phyloP scores from a whole-genome alignment of 2,329 filamentous ascomycete species.

The Fusarium sp. region DNA sequence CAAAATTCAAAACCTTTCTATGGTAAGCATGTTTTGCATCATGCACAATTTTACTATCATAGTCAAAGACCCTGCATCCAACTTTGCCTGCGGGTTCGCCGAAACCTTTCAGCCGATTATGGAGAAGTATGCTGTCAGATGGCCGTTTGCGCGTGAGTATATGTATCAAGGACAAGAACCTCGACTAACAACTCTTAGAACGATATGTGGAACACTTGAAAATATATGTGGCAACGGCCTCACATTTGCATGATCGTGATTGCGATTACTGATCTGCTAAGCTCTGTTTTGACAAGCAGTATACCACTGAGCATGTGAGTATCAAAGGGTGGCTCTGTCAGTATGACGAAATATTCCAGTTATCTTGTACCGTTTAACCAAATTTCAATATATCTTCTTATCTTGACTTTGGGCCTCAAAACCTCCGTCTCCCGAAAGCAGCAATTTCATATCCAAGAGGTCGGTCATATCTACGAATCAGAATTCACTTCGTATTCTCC shows the following conservation, averaged over 20 bases:
- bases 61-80: accelerated
- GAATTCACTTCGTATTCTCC: background rate
- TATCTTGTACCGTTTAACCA: background rate
- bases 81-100: background rate
- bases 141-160: background rate
- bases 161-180: accelerated
- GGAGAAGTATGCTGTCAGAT: background rate
- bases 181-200: background rate
- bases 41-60: background rate
- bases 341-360: background rate
- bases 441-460: background rate
- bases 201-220: background rate
- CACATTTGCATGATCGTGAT: background rate
- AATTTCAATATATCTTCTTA: background rate
- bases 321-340: background rate
- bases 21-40: background rate
- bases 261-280: background rate
- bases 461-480: background rate
- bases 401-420: background rate
- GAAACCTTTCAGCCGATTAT: background rate
- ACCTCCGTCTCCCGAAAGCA: background rate
- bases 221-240: accelerated
- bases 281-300: background rate
- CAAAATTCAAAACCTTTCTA: background rate
- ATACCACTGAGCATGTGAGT: background rate